Conservation (phyloP, 331 rosid species). For the Pyracantha coccinea region DNA sequence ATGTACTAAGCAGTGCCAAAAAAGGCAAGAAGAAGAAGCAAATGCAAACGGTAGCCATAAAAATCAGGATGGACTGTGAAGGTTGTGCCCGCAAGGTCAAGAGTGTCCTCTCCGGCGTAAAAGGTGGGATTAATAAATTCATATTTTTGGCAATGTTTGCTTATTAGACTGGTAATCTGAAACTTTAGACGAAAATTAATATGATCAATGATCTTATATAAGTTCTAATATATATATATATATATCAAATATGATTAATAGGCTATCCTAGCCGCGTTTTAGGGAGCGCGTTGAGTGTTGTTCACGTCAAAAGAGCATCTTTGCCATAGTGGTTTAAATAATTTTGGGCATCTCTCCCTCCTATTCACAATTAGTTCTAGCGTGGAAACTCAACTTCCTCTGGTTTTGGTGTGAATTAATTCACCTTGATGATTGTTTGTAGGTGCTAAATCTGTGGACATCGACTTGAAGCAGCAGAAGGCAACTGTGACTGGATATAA, state of each 20-base stretch:
- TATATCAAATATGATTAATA: no score
- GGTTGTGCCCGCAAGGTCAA: constrained; percentile 89
- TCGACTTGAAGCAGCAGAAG: constrained; percentile 91
- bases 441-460: constrained; percentile 87
- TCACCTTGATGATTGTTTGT: not conserved
- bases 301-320: no score
- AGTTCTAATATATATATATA: no score
- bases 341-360: not conserved
- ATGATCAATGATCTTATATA: no score
- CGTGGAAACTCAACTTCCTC: not conserved
- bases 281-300: no score
- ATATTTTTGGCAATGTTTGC: not conserved
- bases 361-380: not conserved
- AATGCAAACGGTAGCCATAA: constrained; percentile 70
- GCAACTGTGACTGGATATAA: constrained; percentile 71
- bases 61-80: constrained; percentile 94
- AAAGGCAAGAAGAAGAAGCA: constrained; percentile 61
- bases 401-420: not conserved
- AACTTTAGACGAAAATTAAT: not conserved
- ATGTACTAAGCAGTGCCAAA: constrained; percentile 38
- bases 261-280: no score
- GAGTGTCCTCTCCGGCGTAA: constrained; percentile 72
- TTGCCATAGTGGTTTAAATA: no score
- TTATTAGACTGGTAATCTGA: not conserved
- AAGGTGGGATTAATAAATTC: constrained; percentile 36